Base-by-base conservation (phyloP, 2,329 filamentous ascomycete species). In the Teratosphaeria epicoccoides region DNA sequence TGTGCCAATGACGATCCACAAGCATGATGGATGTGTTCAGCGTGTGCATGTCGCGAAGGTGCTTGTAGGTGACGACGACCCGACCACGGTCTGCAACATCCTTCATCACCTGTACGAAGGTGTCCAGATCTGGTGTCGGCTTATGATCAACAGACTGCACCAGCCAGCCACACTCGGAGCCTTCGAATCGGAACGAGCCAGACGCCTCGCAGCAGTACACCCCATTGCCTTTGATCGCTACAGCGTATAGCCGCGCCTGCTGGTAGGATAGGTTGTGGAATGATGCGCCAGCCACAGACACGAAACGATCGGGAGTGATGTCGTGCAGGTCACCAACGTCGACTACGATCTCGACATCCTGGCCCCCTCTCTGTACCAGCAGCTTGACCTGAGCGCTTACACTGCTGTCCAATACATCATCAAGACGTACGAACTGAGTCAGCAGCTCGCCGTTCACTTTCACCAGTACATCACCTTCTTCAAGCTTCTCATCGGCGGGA, bases 251-350 rank as follows among this genome's bases (percentile, higher is more conserved):
- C 9, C 93, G 84, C n/a, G 93, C 89, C 70, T 97, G 90, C 66
- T 98, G 93, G 68, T 98, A 98, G 0, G 94, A 98, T 17, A 98
- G 76, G 66, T 95, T 82, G 72, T 98, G 94, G 75, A 98, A 97
- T 53, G 89, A 91, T 23, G 84, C 93, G 20, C 93, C 94, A 43
- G 90, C 88, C 43, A 97, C 91, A 4, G 89, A 88, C 50, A 97
- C 87, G 66, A 97, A 98, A 55, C 90, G 85, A 70, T 96, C 90
- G 12, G 94, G 93, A 2, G 93, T 97, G 67, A 98, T 98, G 52
- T 80, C 80, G 73, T 98, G 93, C 55, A 98, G 77, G 66, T 98
- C 87, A 47, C 87, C 89, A 44, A 97, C 90, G 49, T 82, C 73
- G 51, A 97, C 79, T 53, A 93, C 84, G 12, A 96, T 83, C 64